Conservation (phyloP, 352 stramenopile genomes). For the Peronosclerospora sorghi region DNA sequence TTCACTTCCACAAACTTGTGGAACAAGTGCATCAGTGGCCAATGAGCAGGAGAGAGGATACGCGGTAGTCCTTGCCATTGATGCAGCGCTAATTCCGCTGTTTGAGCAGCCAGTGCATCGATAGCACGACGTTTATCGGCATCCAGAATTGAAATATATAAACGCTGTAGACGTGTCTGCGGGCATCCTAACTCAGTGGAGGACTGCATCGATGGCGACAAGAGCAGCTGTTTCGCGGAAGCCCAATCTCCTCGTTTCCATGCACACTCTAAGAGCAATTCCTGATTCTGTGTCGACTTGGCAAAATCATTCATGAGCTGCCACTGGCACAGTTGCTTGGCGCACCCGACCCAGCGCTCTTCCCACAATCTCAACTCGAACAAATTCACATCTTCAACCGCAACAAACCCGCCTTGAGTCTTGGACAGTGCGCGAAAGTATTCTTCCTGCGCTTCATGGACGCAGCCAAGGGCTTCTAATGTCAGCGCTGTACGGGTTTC, state of each 20-base stretch:
- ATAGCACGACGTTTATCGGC: constrained; percentile 62
- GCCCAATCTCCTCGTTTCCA: constrained; percentile 89
- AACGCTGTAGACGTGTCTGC: constrained; percentile 62
- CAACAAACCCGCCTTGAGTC: constrained; percentile 54
- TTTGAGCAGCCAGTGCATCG: constrained; percentile 59
- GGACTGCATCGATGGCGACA: constrained; percentile 48
- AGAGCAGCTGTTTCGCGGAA: constrained; percentile 67
- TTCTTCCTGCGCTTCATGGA: constrained; percentile 81
- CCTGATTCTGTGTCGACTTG: constrained; percentile 86
- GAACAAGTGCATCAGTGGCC: constrained; percentile 80
- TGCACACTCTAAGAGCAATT: constrained; percentile 86
- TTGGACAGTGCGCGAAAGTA: constrained; percentile 80
- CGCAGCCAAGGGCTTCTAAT: constrained; percentile 70
- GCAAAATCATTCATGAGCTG: constrained; percentile 88
- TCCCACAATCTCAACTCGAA: constrained; percentile 84
- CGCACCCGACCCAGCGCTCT: constrained; percentile 85
- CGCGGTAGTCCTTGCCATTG: constrained; percentile 85
- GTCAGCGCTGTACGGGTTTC: constrained; percentile 66
- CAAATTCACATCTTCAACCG: constrained; percentile 71
- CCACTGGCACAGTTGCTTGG: constrained; percentile 88
- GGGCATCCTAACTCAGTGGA: constrained; percentile 57
- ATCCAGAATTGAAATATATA: constrained; percentile 86
- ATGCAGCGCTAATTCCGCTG: constrained; percentile 69
- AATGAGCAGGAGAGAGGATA: constrained; percentile 61
- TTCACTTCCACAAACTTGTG: constrained; percentile 90